Percentiles rank a stretch among this genome's conserved stretches.
phyloP scores from a whole-genome alignment of 1,139 yeast species.

The Wickerhamomyces sp. region DNA sequence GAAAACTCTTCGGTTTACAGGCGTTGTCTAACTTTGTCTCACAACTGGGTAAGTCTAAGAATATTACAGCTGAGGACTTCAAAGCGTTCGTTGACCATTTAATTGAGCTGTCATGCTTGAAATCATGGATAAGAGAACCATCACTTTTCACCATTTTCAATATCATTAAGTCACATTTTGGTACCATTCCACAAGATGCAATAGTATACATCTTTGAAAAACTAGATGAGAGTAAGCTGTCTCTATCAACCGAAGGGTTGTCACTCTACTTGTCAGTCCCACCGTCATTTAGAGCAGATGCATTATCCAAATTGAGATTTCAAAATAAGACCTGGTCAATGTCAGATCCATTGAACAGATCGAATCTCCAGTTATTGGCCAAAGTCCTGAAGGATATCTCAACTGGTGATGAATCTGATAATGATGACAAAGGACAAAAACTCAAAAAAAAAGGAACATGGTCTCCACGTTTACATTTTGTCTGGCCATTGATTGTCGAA shows the following conservation, averaged over 20 bases:
- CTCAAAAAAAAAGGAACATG: constrained; percentile 56
- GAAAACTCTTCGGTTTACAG: constrained; percentile 81
- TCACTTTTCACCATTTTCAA: constrained; percentile 66
- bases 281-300: constrained; percentile 6
- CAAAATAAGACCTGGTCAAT: constrained; percentile 53
- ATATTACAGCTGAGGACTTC: constrained; percentile 29
- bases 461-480: constrained; percentile 78
- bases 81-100: constrained; percentile 39
- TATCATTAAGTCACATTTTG: constrained; percentile 34
- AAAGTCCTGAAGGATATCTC: constrained; percentile 58
- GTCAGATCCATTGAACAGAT: constrained; percentile 66
- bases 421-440: constrained; percentile 30
- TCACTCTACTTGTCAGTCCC: constrained; percentile 51
- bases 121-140: constrained; percentile 87
- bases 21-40: constrained; percentile 56
- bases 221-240: constrained; percentile 50
- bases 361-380: constrained; percentile 56
- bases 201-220: constrained; percentile 11
- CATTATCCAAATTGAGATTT: constrained; percentile 11
- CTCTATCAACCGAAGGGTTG: constrained; percentile 74
- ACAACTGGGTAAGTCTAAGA: constrained; percentile 25
- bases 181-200: constrained; percentile 15
- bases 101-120: constrained; percentile 54
- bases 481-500: constrained; percentile 65
- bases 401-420: constrained; percentile 36